Base-by-base conservation (phyloP, 1,139 yeast species). In the Candida neerlandica region DNA sequence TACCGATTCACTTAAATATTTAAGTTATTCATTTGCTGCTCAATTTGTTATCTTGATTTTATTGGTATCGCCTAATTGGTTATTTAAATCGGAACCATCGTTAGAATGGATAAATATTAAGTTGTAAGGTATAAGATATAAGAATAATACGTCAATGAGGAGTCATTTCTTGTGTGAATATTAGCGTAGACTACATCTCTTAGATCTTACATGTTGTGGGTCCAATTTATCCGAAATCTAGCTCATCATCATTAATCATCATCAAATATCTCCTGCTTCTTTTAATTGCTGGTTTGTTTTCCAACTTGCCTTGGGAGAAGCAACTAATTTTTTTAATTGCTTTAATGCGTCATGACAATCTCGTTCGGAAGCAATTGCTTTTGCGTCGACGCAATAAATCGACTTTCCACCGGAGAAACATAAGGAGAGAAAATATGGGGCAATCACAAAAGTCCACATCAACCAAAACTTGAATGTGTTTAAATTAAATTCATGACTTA, bases 31-130 rank as follows among this genome's bases (percentile, higher is more conserved):
- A 14, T 56, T 56, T 50, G 52, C 45, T 14, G 19, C 39, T n/a
- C 60, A 54, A 42, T 50, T 53, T 14, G 33, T 50, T 3, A 16
- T 48, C 2, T 50, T 56, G 14, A n/a, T 55, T n/a, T 23, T 51
- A 15, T n/a, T 56, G 9, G 49, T 55, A 2, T 43, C 52, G 11
- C 58, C 60, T 10, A 56, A 56, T 43, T 55, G 53, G 49, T 51
- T 48, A 47, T 55, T 53, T 29, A 38, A 53, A 18, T 32, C 45
- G n/a, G 46, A 55, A 19, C 51, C 46, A 1, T 40, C 52, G n/a
- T 45, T 56, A 11, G 44, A 51, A 45, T 56, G 60, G 60, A 47
- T 56, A 34, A 45, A 44, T 35, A 43, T 54, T 15, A 51, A 55
- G 45, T 35, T 46, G 30, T 53, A 15, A 26, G 6, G 10, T 14